phyloP scores from a whole-genome alignment of 345 rosid species.

The Turritis glabra region DNA sequence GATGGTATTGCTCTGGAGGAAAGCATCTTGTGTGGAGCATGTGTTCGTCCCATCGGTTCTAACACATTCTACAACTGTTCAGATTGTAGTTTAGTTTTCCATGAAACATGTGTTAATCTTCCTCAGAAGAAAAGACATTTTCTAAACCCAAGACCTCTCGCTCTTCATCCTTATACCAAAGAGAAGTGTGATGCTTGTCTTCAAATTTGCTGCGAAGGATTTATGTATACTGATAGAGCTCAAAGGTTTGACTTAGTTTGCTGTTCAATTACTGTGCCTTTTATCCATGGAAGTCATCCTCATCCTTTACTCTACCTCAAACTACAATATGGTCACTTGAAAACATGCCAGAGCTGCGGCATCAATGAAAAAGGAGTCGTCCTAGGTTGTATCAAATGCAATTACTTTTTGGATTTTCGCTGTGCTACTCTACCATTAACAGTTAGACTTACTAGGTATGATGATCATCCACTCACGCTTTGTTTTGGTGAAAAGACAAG shows the following conservation, averaged over 20 bases:
- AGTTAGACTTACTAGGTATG: not conserved
- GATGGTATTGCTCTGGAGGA: not conserved
- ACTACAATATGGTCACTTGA: not conserved
- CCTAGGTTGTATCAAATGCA: not conserved
- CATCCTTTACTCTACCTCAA: not conserved
- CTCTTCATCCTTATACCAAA: not conserved
- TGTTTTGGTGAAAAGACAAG: constrained; percentile 6
- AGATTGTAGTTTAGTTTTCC: not conserved
- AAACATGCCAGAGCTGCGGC: not conserved
- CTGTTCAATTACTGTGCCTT: not conserved
- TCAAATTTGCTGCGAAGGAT: not conserved
- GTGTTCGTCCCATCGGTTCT: not conserved
- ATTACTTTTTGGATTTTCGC: not conserved
- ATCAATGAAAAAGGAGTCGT: too few species aligned
- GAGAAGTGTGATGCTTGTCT: not conserved
- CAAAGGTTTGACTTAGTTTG: not conserved
- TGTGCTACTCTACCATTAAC: not conserved
- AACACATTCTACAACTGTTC: not conserved
- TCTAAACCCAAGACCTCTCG: not conserved
- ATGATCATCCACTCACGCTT: constrained; percentile 16
- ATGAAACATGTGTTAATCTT: not conserved
- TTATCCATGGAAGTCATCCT: not conserved
- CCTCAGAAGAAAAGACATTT: not conserved
- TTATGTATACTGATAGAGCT: not conserved
- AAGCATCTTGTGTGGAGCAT: not conserved